A percentile compares a stretch with the other conserved stretches of the same genome.
These are phyloP conservation scores for Penicillium nucicola DNA, from an alignment of 495 filamentous ascomycete genomes.

Conservation along the genomic window DNA sequence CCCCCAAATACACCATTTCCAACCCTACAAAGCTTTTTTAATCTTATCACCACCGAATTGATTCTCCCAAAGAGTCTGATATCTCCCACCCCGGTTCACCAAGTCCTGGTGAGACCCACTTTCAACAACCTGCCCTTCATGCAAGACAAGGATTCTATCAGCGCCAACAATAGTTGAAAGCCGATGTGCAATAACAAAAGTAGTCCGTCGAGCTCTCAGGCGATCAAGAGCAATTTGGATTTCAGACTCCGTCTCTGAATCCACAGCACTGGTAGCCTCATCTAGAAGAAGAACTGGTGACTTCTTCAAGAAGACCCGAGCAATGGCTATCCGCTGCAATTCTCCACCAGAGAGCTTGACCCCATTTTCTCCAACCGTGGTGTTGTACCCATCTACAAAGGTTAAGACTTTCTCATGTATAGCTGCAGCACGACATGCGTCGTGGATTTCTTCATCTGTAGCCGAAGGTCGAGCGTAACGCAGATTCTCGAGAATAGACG, in stretches of 20 bases:
- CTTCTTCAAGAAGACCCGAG: constrained; percentile 51
- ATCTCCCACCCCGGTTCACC: constrained; percentile 3
- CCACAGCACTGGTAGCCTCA: constrained; percentile 56
- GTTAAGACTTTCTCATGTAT: constrained; percentile 67
- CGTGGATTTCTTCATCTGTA: constrained; percentile 61
- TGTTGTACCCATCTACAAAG: constrained; percentile 62
- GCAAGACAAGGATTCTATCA: constrained; percentile 86
- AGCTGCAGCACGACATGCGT: constrained; percentile 66
- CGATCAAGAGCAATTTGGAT: constrained; percentile 45
- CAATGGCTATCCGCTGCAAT: constrained; percentile 73
- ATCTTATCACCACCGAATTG: constrained; percentile 2
- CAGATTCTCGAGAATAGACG: constrained; percentile 71
- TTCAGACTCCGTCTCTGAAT: constrained; percentile 50
- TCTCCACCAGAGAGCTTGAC: constrained; percentile 74
- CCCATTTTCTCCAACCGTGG: constrained; percentile 59
- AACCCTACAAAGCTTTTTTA: not conserved
- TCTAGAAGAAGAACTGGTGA: constrained; percentile 54
- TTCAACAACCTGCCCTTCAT: constrained; percentile 70
- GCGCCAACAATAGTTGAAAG: constrained; percentile 79
- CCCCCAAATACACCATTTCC: not conserved
- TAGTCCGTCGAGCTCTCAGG: constrained; percentile 25
- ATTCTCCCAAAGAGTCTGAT: constrained; percentile 7
- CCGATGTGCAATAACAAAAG: constrained; percentile 54
- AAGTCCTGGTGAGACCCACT: constrained; percentile 59
- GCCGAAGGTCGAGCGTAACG: constrained; percentile 62